phyloP scores from a whole-genome alignment of 2,329 filamentous ascomycete genomes.

The Microcyclospora tardicrescens region DNA sequence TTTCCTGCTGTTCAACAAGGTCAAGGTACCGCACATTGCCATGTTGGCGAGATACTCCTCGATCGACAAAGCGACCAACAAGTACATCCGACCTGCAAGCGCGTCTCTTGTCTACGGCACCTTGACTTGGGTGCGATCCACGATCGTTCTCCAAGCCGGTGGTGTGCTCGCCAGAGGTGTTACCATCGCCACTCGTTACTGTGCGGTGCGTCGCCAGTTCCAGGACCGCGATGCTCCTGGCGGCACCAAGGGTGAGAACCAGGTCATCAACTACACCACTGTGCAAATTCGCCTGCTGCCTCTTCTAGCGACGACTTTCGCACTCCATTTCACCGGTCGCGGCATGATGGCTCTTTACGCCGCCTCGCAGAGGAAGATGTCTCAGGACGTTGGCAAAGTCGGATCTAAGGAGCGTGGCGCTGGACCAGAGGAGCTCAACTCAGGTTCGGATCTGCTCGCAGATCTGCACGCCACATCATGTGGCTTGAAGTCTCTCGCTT shows the following conservation, averaged over 20 bases:
- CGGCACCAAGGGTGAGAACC: slow-evolving; percentile 50
- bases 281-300: slow-evolving; percentile 63
- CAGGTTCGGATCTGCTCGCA: slow-evolving; percentile 55
- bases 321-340: slow-evolving; percentile 66
- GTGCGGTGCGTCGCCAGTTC: slow-evolving; percentile 63
- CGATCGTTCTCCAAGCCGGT: slow-evolving; percentile 61
- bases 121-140: slow-evolving; percentile 61
- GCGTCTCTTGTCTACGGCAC: slow-evolving; percentile 62
- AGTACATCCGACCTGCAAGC: slow-evolving; percentile 53
- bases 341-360: slow-evolving; percentile 63
- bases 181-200: slow-evolving; percentile 65
- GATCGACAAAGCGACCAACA: slow-evolving; percentile 54
- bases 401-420: slow-evolving; percentile 39
- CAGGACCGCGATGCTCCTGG: slow-evolving; percentile 56
- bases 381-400: slow-evolving; percentile 29
- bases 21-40: slow-evolving; percentile 61
- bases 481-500: slow-evolving; percentile 60
- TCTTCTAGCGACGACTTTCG: slow-evolving; percentile 59
- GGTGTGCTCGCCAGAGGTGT: slow-evolving; percentile 60
- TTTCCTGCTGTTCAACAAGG: slow-evolving; percentile 62
- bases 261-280: slow-evolving; percentile 71
- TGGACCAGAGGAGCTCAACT: slow-evolving; percentile 54
- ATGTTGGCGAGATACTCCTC: slow-evolving; percentile 61
- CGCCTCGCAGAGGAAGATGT: slow-evolving; percentile 58
- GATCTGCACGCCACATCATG: slow-evolving; percentile 67